Conservation (phyloP, 441 rosid species). For the Breynia disticha region DNA sequence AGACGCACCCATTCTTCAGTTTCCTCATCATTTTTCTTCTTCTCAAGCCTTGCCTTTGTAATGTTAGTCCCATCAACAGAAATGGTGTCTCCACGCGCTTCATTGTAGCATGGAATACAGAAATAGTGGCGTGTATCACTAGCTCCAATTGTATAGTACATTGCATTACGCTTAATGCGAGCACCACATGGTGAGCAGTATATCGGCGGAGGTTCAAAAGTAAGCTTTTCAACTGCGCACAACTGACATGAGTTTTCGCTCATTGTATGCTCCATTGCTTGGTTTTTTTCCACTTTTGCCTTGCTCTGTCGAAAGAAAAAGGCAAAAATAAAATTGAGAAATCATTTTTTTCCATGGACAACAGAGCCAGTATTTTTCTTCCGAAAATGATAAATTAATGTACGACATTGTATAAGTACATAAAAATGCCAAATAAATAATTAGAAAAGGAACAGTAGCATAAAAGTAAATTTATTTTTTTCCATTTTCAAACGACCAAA, state of each 20-base stretch:
- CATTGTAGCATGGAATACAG: conserved; percentile 97
- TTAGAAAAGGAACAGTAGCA: no score
- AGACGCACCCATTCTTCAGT: conserved; percentile 96
- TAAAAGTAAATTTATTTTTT: no score
- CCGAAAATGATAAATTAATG: no score
- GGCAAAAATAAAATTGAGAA: background rate
- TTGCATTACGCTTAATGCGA: conserved; percentile 96
- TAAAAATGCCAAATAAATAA: no score
- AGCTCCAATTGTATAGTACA: conserved; percentile 91
- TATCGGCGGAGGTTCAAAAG: conserved; percentile 99
- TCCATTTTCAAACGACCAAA: no score
- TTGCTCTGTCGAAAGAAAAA: conserved; percentile 57
- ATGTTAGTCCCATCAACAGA: conserved; percentile 65
- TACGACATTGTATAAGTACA: no score
- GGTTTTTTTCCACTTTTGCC: conserved; percentile 95
- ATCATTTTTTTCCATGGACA: background rate
- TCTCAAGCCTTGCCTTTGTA: conserved; percentile 79
- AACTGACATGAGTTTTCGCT: conserved; percentile 99
- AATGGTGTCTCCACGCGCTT: conserved; percentile 86
- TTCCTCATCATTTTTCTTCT: conserved; percentile 99
- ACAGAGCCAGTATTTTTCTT: no score
- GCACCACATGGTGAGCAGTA: conserved; percentile 95
- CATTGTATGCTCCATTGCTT: conserved; percentile 98
- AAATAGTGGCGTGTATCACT: conserved; percentile 94
- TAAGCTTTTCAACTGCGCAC: conserved; percentile 99